These are phyloP conservation scores for Schrenkiella parvula DNA, from an alignment of 345 rosid genomes.

Conservation along the genomic window DNA sequence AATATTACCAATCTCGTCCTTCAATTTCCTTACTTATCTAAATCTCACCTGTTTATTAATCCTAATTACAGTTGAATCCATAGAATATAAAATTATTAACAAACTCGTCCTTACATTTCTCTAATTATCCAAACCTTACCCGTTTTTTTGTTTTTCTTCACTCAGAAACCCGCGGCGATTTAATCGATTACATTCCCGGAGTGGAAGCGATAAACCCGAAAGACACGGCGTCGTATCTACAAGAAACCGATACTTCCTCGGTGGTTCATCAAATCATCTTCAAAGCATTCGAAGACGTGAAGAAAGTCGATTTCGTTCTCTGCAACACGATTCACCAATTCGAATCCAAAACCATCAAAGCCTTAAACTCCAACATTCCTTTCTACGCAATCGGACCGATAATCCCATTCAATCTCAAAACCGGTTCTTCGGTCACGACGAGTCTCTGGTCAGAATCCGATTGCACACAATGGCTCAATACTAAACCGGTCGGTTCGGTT, in stretches of 20 bases:
- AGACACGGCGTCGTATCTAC: conserved; percentile 71
- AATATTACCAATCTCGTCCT: not conserved
- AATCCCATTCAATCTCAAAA: conserved; percentile 44
- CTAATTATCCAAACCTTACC: not conserved
- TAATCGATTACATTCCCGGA: conserved; percentile 71
- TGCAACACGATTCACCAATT: conserved; percentile 69
- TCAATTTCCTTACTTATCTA: not conserved
- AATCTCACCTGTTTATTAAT: not conserved
- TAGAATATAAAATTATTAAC: not conserved
- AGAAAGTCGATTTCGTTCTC: conserved; percentile 59
- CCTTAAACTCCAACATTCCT: conserved; percentile 37
- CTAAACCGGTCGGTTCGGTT: conserved; percentile 56
- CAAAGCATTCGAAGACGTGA: conserved; percentile 51
- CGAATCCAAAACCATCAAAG: conserved; percentile 44
- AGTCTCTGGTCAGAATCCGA: conserved; percentile 80
- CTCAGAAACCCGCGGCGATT: conserved; percentile 44
- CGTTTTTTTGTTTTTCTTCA: not conserved
- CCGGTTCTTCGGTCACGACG: conserved; percentile 44
- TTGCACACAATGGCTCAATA: conserved; percentile 73
- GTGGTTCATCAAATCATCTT: conserved; percentile 54
- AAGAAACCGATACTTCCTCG: conserved; percentile 45
- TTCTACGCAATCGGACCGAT: conserved; percentile 75
- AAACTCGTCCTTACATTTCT: not conserved
- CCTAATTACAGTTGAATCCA: not conserved
- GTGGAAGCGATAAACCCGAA: conserved; percentile 49